phyloP scores from a whole-genome alignment of 768 basidiomycete species.

The Auricularia auricula-judae region DNA sequence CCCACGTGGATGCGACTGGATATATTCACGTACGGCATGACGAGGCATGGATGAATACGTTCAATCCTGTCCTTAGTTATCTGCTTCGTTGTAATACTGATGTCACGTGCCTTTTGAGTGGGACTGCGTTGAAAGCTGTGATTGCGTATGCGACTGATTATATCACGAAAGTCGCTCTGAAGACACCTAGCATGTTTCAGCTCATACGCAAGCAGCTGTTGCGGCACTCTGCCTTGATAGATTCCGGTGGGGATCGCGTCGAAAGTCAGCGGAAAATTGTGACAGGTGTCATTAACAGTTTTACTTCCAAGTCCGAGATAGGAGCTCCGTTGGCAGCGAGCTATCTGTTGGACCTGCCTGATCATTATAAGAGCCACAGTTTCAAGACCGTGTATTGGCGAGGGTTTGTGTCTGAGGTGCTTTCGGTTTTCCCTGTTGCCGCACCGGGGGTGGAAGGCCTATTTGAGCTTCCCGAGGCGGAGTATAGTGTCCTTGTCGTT shows the following conservation, averaged over 20 bases:
- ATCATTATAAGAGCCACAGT: slow-evolving; percentile 27
- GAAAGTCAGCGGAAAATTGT: slow-evolving; percentile 21
- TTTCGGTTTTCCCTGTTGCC: slow-evolving; percentile 8
- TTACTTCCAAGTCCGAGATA: slow-evolving; percentile 26
- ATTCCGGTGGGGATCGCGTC: slow-evolving; percentile 15
- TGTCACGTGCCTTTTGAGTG: slow-evolving; percentile 10
- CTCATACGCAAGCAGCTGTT: no score
- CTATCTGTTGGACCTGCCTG: slow-evolving; percentile 25
- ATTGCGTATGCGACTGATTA: slow-evolving; percentile 11
- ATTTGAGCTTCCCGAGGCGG: no score
- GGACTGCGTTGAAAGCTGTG: slow-evolving; percentile 8
- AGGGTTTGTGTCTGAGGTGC: slow-evolving; percentile 18
- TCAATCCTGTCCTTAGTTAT: no score
- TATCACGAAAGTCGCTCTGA: slow-evolving; percentile 8
- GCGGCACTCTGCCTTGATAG: no score
- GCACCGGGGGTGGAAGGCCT: neutral
- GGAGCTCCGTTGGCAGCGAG: slow-evolving; percentile 26
- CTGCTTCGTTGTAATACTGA: slow-evolving; percentile 11
- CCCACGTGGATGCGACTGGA: neutral
- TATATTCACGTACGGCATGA: no score
- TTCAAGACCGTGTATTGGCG: slow-evolving; percentile 26
- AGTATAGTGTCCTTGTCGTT: no score
- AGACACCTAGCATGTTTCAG: slow-evolving; percentile 1
- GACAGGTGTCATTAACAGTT: slow-evolving; percentile 24
- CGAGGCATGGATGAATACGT: no score